Conservation (phyloP, 2,329 filamentous ascomycete species). For the Pleoardoris graminearum region DNA sequence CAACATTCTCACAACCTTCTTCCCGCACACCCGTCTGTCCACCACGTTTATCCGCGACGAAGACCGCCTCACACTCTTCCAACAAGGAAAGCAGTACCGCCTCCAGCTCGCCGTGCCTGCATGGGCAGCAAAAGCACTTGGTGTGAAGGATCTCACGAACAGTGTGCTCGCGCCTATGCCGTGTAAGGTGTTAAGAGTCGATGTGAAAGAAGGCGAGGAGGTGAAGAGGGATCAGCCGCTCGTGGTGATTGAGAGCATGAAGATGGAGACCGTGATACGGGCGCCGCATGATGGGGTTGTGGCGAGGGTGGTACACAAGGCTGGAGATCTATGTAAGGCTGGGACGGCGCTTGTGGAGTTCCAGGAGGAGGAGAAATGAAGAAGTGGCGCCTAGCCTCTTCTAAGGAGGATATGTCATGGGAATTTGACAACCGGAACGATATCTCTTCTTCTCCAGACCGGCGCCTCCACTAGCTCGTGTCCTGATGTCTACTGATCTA, state of each 20-base stretch:
- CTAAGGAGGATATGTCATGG: neutral
- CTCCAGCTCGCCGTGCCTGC: constrained; percentile 62
- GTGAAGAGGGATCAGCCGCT: constrained; percentile 86
- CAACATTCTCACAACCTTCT: constrained; percentile 70
- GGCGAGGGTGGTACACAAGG: constrained; percentile 53
- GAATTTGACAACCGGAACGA: neutral
- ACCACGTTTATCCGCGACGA: constrained; percentile 73
- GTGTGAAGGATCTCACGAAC: constrained; percentile 76
- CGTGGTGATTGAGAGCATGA: constrained; percentile 67
- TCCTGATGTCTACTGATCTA: too few relatives aligned
- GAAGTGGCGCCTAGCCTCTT: neutral
- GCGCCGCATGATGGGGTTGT: constrained; percentile 55
- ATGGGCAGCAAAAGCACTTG: constrained; percentile 88
- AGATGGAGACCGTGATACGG: constrained; percentile 61
- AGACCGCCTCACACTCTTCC: constrained; percentile 75
- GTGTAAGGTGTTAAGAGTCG: constrained; percentile 90
- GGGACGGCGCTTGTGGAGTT: constrained; percentile 48
- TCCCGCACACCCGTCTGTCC: constrained; percentile 76
- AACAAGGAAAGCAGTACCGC: constrained; percentile 62
- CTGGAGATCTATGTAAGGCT: constrained; percentile 51
- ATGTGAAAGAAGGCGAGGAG: constrained; percentile 77
- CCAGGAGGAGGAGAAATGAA: constrained; percentile 19
- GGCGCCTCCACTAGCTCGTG: too few relatives aligned
- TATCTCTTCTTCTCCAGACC: too few relatives aligned
- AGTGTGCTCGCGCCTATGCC: constrained; percentile 95